These are phyloP conservation scores for Heterobasidion annosum DNA, from an alignment of 1,284 basidiomycete species.

Conservation along the genomic window DNA sequence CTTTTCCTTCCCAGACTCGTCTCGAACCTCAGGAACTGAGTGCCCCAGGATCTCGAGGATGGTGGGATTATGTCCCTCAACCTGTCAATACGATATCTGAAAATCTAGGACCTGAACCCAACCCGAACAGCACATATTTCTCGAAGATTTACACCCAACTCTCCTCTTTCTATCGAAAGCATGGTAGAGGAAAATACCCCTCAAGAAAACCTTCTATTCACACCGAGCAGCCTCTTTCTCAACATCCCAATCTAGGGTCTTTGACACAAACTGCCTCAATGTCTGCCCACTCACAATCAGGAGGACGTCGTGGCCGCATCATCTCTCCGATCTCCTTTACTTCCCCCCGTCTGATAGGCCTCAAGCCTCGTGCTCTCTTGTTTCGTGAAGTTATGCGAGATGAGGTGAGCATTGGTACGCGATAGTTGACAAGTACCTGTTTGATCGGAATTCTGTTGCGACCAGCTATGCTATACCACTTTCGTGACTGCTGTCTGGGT, in stretches of 20 bases:
- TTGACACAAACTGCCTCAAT: not conserved
- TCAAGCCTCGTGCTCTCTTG: conserved; percentile 5
- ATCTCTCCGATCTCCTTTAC: conserved; percentile 9
- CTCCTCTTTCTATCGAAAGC: not conserved
- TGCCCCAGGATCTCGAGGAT: conserved; percentile 27
- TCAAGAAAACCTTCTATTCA: conserved; percentile 11
- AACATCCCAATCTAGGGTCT: conserved; percentile 11
- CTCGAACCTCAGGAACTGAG: conserved; percentile 4
- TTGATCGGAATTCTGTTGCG: not conserved
- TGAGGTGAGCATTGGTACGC: conserved; percentile 32
- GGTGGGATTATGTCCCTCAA: conserved; percentile 46
- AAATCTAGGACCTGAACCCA: not conserved
- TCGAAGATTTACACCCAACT: not conserved
- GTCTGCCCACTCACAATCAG: conserved; percentile 3
- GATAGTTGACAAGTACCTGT: too few species aligned
- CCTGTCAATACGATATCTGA: not conserved
- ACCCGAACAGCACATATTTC: not conserved
- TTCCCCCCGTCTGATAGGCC: not conserved
- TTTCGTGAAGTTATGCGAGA: conserved; percentile 41
- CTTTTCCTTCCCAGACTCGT: not conserved
- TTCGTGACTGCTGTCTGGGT: conserved; percentile 42
- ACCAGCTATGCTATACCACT: conserved; percentile 49
- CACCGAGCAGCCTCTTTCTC: conserved; percentile 16
- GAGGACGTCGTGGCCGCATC: not conserved
- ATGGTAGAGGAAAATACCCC: not conserved